Evolutionary conservation across 192 early-diverging fungal species (phyloP).

Genomic region (Umbelopsis sp.): DNA sequence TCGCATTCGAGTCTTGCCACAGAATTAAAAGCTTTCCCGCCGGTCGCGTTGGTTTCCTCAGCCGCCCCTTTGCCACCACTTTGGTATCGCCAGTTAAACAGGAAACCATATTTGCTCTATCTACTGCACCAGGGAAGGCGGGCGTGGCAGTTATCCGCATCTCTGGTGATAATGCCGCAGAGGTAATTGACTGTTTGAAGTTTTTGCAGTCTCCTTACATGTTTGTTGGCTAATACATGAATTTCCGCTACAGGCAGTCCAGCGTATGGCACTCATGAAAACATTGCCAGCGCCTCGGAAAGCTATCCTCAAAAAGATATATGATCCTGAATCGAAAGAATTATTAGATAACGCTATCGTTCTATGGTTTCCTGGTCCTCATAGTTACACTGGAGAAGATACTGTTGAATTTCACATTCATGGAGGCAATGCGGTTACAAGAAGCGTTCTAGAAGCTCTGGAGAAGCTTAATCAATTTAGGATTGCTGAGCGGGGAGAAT

Average conservation of each 20-base stretch:
- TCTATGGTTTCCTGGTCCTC: conserved; percentile 63
- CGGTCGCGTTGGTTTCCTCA: too few relatives aligned
- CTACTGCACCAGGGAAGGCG: conserved; percentile 73
- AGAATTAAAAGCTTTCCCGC: too few relatives aligned
- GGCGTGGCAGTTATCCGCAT: conserved; percentile 79
- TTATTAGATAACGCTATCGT: conserved; percentile 64
- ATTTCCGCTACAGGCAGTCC: conserved; percentile 20
- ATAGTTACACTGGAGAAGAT: conserved; percentile 78
- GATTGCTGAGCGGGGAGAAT: conserved; percentile 77
- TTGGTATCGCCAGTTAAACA: background rate
- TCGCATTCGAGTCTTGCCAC: too few relatives aligned
- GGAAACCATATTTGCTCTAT: conserved; percentile 76
- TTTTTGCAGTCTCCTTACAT: too few relatives aligned
- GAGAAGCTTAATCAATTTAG: conserved; percentile 50
- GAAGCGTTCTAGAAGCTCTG: conserved; percentile 58
- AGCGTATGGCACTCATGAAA: conserved; percentile 32
- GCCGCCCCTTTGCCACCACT: too few relatives aligned
- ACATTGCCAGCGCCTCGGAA: conserved; percentile 45
- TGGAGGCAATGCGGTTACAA: conserved; percentile 71
- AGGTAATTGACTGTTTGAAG: conserved; percentile 36
- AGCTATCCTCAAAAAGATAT: conserved; percentile 47
- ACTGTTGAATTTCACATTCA: conserved; percentile 76
- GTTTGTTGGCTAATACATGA: background rate
- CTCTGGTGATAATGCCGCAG: conserved; percentile 58
- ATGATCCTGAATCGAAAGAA: conserved; percentile 44